Evolutionary conservation across 2,329 filamentous ascomycete species (phyloP).

Genomic region (Fusarium chaquense): DNA sequence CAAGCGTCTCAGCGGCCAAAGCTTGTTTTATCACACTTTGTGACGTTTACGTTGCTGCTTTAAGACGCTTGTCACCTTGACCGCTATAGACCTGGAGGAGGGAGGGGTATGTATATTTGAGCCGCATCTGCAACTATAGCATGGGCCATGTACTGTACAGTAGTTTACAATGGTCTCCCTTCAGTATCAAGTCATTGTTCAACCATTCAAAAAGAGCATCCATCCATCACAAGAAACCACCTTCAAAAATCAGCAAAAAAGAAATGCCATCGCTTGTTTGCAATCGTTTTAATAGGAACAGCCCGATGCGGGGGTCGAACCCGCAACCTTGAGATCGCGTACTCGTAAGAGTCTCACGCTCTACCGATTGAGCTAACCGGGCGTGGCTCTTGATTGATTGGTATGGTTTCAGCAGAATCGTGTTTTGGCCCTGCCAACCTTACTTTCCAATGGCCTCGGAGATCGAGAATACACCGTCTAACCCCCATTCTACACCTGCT

Average conservation of each 20-base stretch:
- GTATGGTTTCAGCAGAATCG: not conserved
- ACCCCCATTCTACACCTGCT: not conserved
- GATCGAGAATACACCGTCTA: not conserved
- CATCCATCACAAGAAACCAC: not conserved
- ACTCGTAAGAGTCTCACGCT: slow-evolving; percentile 73
- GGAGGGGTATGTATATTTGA: slow-evolving; percentile 27
- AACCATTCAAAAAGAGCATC: not conserved
- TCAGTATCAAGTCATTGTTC: not conserved
- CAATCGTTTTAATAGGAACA: slow-evolving; percentile 47
- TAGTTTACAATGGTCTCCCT: not conserved
- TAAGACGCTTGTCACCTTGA: slow-evolving; percentile 14
- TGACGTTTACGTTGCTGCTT: slow-evolving; percentile 43
- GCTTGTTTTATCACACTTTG: not conserved
- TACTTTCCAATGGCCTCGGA: not conserved
- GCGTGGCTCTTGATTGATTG: slow-evolving; percentile 27
- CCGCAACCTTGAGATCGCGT: slow-evolving; percentile 63
- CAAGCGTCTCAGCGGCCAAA: not conserved
- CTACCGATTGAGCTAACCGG: slow-evolving; percentile 58
- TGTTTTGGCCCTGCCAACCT: not conserved
- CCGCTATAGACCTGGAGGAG: not conserved
- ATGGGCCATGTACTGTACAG: slow-evolving; percentile 9
- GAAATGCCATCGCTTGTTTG: not conserved
- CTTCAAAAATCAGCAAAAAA: slow-evolving; percentile 3
- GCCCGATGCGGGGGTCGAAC: slow-evolving; percentile 63
- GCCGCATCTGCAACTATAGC: slow-evolving; percentile 19